A percentile compares a stretch with the other conserved stretches of the same genome.
Conservation (phyloP, 805 yeast species). For the Kluyveromyces starmeri region DNA sequence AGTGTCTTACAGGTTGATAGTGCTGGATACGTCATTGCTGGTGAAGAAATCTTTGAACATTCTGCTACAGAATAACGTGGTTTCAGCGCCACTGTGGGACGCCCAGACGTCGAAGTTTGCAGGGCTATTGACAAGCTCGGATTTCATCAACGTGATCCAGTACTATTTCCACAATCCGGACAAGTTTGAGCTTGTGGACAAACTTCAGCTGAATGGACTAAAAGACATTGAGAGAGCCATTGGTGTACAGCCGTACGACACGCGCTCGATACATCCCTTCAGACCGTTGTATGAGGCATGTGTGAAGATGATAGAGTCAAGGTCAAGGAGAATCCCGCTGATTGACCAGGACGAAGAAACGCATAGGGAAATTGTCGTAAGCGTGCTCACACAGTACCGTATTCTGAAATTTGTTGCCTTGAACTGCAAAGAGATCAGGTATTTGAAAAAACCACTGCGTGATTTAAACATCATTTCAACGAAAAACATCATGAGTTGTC, state of each 20-base stretch:
- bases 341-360: slow-evolving; percentile 92
- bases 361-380: slow-evolving; percentile 86
- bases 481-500: slow-evolving; percentile 58
- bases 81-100: slow-evolving; percentile 96
- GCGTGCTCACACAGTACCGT: slow-evolving; percentile 92
- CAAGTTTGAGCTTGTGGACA: slow-evolving; percentile 79
- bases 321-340: slow-evolving; percentile 88
- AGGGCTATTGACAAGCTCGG: slow-evolving; percentile 84
- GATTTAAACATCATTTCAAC: slow-evolving; percentile 60
- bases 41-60: slow-evolving; percentile 89
- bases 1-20: slow-evolving; percentile 85
- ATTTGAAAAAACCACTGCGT: slow-evolving; percentile 64
- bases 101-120: slow-evolving; percentile 83
- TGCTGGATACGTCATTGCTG: slow-evolving; percentile 81
- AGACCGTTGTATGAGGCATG: slow-evolving; percentile 88
- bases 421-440: slow-evolving; percentile 90
- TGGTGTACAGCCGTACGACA: slow-evolving; percentile 80
- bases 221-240: slow-evolving; percentile 80
- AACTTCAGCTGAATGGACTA: slow-evolving; percentile 73
- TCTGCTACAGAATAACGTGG: slow-evolving; percentile 84
- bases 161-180: slow-evolving; percentile 88
- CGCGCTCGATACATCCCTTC: slow-evolving; percentile 83
- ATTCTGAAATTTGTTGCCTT: slow-evolving; percentile 90
- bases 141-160: slow-evolving; percentile 90
- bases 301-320: slow-evolving; percentile 76